Evolutionary conservation across 495 filamentous ascomycete species (phyloP).

Genomic region (Aspergillus avenaceus): DNA sequence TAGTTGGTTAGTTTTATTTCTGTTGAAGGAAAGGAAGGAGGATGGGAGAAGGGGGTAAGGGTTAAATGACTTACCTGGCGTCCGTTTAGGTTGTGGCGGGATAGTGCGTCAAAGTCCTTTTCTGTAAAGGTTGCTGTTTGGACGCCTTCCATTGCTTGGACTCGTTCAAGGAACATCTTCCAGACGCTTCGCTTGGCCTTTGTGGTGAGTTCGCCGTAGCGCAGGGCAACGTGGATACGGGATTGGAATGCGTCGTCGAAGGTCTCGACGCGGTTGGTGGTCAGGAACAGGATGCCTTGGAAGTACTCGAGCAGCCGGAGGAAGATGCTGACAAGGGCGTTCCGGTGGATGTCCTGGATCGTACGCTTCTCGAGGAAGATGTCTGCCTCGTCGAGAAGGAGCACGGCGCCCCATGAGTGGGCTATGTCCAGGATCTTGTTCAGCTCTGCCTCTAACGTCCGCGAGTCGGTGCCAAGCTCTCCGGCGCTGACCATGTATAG

Average conservation of each 20-base stretch:
- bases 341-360: conserved; percentile 67
- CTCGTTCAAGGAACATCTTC: conserved; percentile 76
- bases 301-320: conserved; percentile 69
- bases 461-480: conserved; percentile 75
- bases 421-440: conserved; percentile 84
- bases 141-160: conserved; percentile 59
- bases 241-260: conserved; percentile 67
- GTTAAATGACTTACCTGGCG: conserved; percentile 55
- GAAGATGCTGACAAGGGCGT: conserved; percentile 75
- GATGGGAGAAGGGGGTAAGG: not conserved
- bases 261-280: conserved; percentile 73
- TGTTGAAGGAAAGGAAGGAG: not conserved
- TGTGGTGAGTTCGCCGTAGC: conserved; percentile 71
- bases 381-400: conserved; percentile 75
- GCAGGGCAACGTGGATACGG: conserved; percentile 69
- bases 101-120: conserved; percentile 62
- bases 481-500: conserved; percentile 82
- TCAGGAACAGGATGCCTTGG: conserved; percentile 77
- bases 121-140: conserved; percentile 61
- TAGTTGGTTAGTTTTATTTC: conserved; percentile 7
- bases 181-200: conserved; percentile 81
- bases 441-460: conserved; percentile 73
- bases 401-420: conserved; percentile 79
- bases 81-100: conserved; percentile 76
- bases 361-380: conserved; percentile 74